A percentile compares a stretch with the other conserved stretches of the same genome.
phyloP scores from a whole-genome alignment of 352 stramenopile species.

The Pythium rishiriense region DNA sequence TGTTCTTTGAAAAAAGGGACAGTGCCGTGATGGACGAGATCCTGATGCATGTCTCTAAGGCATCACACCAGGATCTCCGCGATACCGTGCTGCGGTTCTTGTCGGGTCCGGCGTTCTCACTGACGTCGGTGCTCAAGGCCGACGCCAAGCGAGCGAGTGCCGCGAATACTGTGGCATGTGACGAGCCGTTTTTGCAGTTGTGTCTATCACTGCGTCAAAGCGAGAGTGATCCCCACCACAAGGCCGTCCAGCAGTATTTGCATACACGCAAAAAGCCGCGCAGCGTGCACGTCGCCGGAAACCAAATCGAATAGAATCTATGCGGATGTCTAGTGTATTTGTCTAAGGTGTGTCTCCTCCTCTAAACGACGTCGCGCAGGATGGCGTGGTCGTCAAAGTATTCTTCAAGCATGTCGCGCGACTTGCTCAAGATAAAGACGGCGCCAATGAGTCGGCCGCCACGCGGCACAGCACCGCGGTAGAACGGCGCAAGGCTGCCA shows the following conservation, averaged over 20 bases:
- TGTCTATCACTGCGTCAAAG: constrained; percentile 12
- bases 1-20: background rate
- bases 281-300: background rate
- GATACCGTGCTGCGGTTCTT: constrained; percentile 12
- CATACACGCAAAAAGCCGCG: constrained; percentile 15
- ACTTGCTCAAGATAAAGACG: constrained; percentile 81
- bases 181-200: constrained; percentile 13
- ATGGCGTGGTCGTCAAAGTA: constrained; percentile 66
- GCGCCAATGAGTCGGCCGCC: constrained; percentile 79
- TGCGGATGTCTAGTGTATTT: background rate
- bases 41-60: background rate
- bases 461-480: constrained; percentile 70
- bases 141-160: constrained; percentile 13
- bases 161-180: too few relatives aligned
- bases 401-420: constrained; percentile 69
- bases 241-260: constrained; percentile 11
- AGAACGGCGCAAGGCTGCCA: constrained; percentile 44
- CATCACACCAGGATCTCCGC: background rate
- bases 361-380: constrained; percentile 29
- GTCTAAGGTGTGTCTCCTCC: background rate
- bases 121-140: constrained; percentile 5
- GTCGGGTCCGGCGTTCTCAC: constrained; percentile 2
- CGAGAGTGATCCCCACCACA: constrained; percentile 11
- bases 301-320: background rate
- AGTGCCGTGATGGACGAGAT: constrained; percentile 7